Conservation (phyloP, 169 alveolate genomes). For the Cryptosporidium parvum region DNA sequence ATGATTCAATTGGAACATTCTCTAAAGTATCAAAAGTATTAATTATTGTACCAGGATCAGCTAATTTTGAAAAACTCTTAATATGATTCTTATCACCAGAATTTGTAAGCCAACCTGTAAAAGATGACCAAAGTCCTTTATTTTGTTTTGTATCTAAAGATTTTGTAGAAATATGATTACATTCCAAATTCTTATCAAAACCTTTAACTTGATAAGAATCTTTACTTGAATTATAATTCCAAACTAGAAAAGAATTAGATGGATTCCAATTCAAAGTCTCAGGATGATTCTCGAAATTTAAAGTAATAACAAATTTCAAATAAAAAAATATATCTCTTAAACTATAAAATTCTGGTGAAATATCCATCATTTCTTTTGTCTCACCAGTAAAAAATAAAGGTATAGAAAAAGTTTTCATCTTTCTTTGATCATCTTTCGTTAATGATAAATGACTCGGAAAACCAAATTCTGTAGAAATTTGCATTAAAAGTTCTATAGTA, state of each 20-base stretch:
- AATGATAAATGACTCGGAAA: constrained; percentile 2
- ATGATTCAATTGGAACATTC: not conserved
- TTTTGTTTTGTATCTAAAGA: constrained; percentile 5
- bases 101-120: constrained; percentile 68
- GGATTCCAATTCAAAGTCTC: constrained; percentile 52
- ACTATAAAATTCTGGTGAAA: constrained; percentile 75
- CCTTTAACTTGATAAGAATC: constrained; percentile 55
- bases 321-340: constrained; percentile 77
- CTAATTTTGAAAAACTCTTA: constrained; percentile 26
- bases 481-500: constrained; percentile 39
- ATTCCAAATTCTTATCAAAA: constrained; percentile 67
- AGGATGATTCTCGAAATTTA: constrained; percentile 27
- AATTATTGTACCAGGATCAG: constrained; percentile 50
- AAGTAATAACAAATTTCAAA: constrained; percentile 66
- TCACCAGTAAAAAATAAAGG: constrained; percentile 61
- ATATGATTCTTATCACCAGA: constrained; percentile 28
- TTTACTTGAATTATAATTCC: constrained; percentile 49
- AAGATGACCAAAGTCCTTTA: constrained; percentile 69
- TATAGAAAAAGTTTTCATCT: constrained; percentile 1
- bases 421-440: constrained; percentile 10
- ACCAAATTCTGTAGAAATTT: constrained; percentile 46
- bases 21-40: constrained; percentile 19
- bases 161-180: constrained; percentile 14
- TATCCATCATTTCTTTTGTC: constrained; percentile 56
- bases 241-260: not conserved